These are phyloP conservation scores for Larix kaempferi DNA, from an alignment of 75 land plant species.

Conservation along the genomic window DNA sequence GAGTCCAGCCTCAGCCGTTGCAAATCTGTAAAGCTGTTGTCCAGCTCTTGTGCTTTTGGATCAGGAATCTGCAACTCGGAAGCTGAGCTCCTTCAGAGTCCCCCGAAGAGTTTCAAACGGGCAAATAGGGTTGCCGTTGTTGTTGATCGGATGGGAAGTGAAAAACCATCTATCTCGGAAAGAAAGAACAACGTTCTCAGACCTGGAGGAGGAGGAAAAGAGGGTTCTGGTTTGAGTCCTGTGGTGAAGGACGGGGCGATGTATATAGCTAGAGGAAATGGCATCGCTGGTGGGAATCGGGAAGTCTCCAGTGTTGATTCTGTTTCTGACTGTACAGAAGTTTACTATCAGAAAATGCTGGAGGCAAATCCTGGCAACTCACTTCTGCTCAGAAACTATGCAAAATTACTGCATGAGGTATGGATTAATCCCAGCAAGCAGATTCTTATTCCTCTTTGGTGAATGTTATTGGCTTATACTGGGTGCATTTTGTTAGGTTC, in stretches of 20 bases:
- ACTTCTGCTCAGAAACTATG: conserved; percentile 22
- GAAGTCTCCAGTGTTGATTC: background rate
- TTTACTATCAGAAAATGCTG: conserved; percentile 10
- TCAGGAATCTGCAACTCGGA: background rate
- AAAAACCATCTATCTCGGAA: background rate
- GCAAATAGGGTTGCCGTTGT: background rate
- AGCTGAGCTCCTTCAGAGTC: background rate
- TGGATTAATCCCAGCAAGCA: background rate
- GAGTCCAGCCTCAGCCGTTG: background rate
- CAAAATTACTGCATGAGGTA: conserved; percentile 20
- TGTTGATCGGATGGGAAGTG: background rate
- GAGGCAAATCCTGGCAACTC: conserved; percentile 19
- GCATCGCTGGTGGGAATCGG: background rate
- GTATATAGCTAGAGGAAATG: conserved; percentile 1
- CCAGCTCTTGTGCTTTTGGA: background rate
- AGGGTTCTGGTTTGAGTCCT: conserved; percentile 9
- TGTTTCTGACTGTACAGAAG: conserved; percentile 17
- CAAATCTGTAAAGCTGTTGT: background rate
- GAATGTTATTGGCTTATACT: no score
- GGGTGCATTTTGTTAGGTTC: no score
- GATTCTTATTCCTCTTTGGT: no score
- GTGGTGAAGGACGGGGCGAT: conserved; percentile 7
- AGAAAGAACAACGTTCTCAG: background rate
- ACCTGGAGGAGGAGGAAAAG: conserved; percentile 11
- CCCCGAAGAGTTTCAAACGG: background rate